Evolutionary conservation across 495 filamentous ascomycete species (phyloP).

Genomic region (Neurospora discreta): DNA sequence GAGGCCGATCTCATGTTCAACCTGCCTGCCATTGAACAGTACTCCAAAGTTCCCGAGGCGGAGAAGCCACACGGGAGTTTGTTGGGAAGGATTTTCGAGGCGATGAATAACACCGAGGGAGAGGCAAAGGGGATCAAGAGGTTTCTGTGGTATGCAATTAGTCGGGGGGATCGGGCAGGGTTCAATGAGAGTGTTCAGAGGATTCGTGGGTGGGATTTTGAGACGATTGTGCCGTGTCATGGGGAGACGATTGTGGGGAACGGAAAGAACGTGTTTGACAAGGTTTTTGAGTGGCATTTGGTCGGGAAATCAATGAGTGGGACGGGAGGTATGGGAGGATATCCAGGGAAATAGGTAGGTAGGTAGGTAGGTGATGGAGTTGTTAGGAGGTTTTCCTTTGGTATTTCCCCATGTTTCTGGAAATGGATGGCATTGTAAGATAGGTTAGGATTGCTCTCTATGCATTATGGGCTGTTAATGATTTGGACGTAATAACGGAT

Average conservation of each 20-base stretch:
- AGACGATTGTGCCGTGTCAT: slow-evolving; percentile 83
- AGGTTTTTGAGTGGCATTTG: slow-evolving; percentile 81
- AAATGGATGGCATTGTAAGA: neutral
- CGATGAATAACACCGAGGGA: slow-evolving; percentile 49
- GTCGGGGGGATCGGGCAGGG: slow-evolving; percentile 48
- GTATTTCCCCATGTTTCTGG: neutral
- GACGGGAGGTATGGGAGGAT: neutral
- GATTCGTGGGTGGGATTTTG: slow-evolving; percentile 77
- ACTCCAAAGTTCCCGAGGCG: slow-evolving; percentile 45
- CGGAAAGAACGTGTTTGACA: slow-evolving; percentile 66
- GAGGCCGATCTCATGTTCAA: slow-evolving; percentile 91
- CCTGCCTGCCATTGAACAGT: slow-evolving; percentile 79
- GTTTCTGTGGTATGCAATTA: slow-evolving; percentile 69
- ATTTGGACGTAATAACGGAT: neutral
- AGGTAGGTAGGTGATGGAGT: neutral
- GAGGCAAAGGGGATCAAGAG: slow-evolving; percentile 65
- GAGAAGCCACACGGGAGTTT: slow-evolving; percentile 44
- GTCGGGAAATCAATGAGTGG: slow-evolving; percentile 30
- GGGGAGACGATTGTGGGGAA: slow-evolving; percentile 76
- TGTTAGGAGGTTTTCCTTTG: neutral
- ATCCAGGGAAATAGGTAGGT: no score
- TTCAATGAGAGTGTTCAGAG: slow-evolving; percentile 57
- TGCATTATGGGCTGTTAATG: neutral
- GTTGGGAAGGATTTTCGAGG: slow-evolving; percentile 50
- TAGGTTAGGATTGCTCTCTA: neutral